Evolutionary conservation across 2,329 filamentous ascomycete genomes (phyloP), one percentile per base, ranked within the genome.

Genomic region (Xenoacremonium recifei): DNA sequence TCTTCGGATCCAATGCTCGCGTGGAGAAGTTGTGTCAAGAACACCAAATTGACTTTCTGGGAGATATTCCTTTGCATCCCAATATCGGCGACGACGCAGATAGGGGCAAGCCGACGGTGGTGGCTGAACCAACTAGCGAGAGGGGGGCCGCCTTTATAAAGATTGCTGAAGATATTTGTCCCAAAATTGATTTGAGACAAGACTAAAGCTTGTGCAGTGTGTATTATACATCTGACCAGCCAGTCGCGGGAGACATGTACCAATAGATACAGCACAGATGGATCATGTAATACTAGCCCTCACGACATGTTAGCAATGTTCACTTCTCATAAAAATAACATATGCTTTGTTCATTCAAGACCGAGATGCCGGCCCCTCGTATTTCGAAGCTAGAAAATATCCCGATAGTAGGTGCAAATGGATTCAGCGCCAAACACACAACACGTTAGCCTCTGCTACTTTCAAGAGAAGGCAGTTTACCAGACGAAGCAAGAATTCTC

Each of bases 31-130:
- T 91, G 54, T 96, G 91, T 58, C 64, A 72, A 23, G 82, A 89
- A 44, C 75, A 91, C 32, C 77, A 79, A 1, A 80, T 97, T 39
- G 77, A 85, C n/a, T 80, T 96, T 50, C 69, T 99, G 3, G 92
- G 89, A 2, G 87, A 96, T 62, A 85, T 99, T 30, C 92, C 92
- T 5, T 73, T 99, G 36, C 89, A 97, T 63, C 82, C 87, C 4
- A 81, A 75, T 37, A 95, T 97, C 17, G 95, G 90, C 45, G 85
- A 89, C 42, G 89, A 96, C 65, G 89, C 88, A 1, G 89, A 96
- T 64, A 73, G 78, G 16, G 93, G 93, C 1, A 89, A 86, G 64
- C 93, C 93, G 4, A 96, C 91, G 1, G 87, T 97, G 0, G 89
- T 96, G 3, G 80, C 89, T 2, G 89, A 95, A 63, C 89, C 92